Conservation (phyloP, 352 stramenopile species). For the Globisporangium solare region DNA sequence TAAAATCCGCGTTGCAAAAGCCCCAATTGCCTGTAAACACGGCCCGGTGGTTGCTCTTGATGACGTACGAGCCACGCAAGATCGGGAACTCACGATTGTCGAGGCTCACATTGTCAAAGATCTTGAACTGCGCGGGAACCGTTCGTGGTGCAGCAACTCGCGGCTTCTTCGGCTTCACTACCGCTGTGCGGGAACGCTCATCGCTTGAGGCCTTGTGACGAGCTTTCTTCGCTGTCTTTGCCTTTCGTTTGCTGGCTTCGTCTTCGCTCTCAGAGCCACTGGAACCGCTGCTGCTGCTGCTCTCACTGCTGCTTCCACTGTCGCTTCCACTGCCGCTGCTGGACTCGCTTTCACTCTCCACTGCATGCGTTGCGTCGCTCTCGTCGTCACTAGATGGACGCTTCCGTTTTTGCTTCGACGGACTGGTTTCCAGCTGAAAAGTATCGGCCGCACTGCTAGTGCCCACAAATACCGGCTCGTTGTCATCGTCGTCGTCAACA, state of each 20-base stretch:
- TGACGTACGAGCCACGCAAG: conserved; percentile 45
- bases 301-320: conserved; percentile 10
- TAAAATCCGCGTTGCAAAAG: conserved; percentile 58
- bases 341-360: conserved; percentile 17
- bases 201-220: conserved; percentile 4
- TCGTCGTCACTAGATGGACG: conserved; percentile 13
- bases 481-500: conserved; percentile 8
- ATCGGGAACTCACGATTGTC: conserved; percentile 47
- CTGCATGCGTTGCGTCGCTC: conserved; percentile 26
- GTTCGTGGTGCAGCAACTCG: conserved; percentile 16
- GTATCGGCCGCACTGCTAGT: conserved; percentile 1
- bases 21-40: conserved; percentile 55
- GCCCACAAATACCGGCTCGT: conserved; percentile 12
- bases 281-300: conserved; percentile 16
- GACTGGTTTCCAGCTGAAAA: not conserved
- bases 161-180: not conserved
- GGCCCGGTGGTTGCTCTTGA: conserved; percentile 36
- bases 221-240: conserved; percentile 3
- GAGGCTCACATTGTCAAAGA: conserved; percentile 36
- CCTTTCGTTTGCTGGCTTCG: conserved; percentile 5
- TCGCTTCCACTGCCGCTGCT: conserved; percentile 12
- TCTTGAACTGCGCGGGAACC: conserved; percentile 30
- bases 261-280: conserved; percentile 17
- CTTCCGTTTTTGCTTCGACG: conserved; percentile 7
- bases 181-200: not conserved